Evolutionary conservation across 768 basidiomycete genomes (phyloP).

Genomic region (Phaeolepiota aurea): DNA sequence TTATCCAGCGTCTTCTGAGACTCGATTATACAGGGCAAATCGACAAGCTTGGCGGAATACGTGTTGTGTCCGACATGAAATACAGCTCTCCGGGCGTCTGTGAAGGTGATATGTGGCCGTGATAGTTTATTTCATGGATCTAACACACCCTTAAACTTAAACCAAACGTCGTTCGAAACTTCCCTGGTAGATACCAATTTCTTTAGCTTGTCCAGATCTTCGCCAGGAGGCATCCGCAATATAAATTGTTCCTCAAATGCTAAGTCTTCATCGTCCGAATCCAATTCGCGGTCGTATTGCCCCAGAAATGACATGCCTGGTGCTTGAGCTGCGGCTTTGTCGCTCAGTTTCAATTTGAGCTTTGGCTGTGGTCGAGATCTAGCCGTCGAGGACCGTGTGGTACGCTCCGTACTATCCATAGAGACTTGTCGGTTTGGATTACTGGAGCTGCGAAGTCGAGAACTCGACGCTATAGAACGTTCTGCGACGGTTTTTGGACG

Average conservation of each 20-base stretch:
- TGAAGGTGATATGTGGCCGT: slow-evolving; percentile 8
- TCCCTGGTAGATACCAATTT: slow-evolving; percentile 80
- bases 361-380: slow-evolving; percentile 58
- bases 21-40: slow-evolving; percentile 90
- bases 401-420: slow-evolving; percentile 34
- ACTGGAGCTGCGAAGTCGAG: slow-evolving; percentile 27
- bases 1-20: slow-evolving; percentile 94
- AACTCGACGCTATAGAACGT: slow-evolving; percentile 15
- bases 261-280: slow-evolving; percentile 91
- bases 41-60: slow-evolving; percentile 91
- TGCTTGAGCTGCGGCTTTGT: slow-evolving; percentile 71
- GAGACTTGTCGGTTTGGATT: slow-evolving; percentile 14
- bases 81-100: slow-evolving; percentile 85
- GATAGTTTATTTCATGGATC: neutral
- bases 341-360: slow-evolving; percentile 82
- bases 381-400: slow-evolving; percentile 47
- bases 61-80: slow-evolving; percentile 78
- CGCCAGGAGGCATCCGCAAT: slow-evolving; percentile 78
- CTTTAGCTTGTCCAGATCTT: slow-evolving; percentile 69
- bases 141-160: slow-evolving; percentile 88
- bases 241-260: slow-evolving; percentile 98
- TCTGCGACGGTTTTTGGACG: slow-evolving; percentile 17
- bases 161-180: slow-evolving; percentile 81
- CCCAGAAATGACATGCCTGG: slow-evolving; percentile 87
- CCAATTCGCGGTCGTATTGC: slow-evolving; percentile 87